Conservation (phyloP, 495 filamentous ascomycete genomes). For the Cudoniella acicularis region DNA sequence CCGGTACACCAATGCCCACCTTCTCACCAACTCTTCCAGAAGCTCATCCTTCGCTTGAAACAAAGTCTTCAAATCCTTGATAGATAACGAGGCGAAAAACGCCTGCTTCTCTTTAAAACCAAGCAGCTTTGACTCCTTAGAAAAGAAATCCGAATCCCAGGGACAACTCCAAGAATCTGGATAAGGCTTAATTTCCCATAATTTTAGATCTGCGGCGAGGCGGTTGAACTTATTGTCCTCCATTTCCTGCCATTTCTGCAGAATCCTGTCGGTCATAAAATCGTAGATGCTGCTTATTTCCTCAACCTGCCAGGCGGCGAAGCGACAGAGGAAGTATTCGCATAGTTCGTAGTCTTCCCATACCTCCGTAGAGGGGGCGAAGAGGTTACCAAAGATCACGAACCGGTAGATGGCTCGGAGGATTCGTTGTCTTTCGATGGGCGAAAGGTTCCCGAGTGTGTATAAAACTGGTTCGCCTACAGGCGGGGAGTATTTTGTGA, state of each 20-base stretch:
- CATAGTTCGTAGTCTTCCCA: not conserved
- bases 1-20: not conserved
- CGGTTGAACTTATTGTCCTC: not conserved
- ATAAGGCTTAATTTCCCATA: not conserved
- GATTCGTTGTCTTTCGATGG: not conserved
- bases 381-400: not conserved
- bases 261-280: not conserved
- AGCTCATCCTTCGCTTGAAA: not conserved
- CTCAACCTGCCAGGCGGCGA: not conserved
- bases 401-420: not conserved
- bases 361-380: not conserved
- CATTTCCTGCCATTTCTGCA: not conserved
- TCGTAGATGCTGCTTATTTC: conserved; percentile 1
- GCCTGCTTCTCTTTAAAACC: not conserved
- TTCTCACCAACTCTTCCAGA: not conserved
- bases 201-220: not conserved
- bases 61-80: not conserved
- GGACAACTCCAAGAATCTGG: not conserved
- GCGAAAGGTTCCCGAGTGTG: not conserved
- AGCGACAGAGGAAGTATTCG: not conserved
- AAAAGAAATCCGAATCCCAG: not conserved
- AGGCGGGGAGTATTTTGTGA: not conserved
- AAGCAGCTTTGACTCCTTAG: not conserved
- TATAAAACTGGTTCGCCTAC: not conserved
- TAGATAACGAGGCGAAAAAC: not conserved